Evolutionary conservation across 495 filamentous ascomycete species (phyloP), one percentile per base, ranked within the genome.

Genomic region (Aspergillus asperescens): DNA sequence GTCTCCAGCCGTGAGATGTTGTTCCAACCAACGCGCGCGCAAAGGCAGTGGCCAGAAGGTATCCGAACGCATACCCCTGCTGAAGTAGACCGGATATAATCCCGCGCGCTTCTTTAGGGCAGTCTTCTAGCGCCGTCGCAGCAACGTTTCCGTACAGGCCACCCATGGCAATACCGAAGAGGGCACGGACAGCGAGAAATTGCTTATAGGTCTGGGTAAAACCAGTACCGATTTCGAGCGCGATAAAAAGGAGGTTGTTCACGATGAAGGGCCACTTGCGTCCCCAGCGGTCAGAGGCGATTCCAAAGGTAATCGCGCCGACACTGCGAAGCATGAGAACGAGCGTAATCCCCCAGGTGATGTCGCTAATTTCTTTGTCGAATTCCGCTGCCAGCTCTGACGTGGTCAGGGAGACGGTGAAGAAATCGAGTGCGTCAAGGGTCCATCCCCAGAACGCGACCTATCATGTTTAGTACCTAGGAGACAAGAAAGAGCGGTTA

Each of bases 361-460:
- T 93, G 34, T 93, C 82, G 3, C 84, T 79, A 29, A 84, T 85
- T 37, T 77, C 70, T 57, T 78, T 81, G 51, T 74, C 76, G 58
- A 93, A 95, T 1, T 70, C 66, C 57, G 81, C 66, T 22, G 87
- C 83, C 23, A 95, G 75, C 25, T 89, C 68, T 5, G 69, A 67
- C 18, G 89, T 81, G 0, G 88, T 90, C 49, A 95, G 66, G 6
- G 84, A 88, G 58, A 93, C 88, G 54, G 87, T 91, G 74, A 95
- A 95, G 75, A 95, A 95, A 62, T 95, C 89, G 55, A 93, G 91
- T 12, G 89, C 81, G 64, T 95, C 89, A 86, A 88, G 92, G 0
- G 83, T 81, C 87, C 87, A 91, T 9, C 79, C 87, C 15, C 77
- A 55, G 53, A 88, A 89, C 5, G 82, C 84, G 56, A 86, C 60